phyloP scores from a whole-genome alignment of 257 asterid species.

The Ophiorrhiza pumila region DNA sequence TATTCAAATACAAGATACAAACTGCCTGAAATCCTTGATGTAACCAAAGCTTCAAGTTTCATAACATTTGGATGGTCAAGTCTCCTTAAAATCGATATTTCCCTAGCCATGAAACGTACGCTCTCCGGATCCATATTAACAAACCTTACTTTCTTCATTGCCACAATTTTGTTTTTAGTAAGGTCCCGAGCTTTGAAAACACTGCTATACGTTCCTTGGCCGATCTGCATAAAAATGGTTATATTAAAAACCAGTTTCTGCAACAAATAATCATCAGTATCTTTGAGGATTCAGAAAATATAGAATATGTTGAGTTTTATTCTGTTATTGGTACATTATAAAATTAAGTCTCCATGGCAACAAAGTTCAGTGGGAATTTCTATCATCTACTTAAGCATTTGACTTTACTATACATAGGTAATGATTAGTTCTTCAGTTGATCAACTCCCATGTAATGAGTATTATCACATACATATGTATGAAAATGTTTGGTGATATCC shows the following conservation, averaged over 20 bases:
- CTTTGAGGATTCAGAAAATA: neutral
- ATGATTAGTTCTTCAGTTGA: neutral
- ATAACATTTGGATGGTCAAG: constrained; percentile 89
- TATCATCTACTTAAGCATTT: no score
- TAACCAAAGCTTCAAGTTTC: constrained; percentile 82
- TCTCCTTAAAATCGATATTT: constrained; percentile 64
- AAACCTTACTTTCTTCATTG: constrained; percentile 89
- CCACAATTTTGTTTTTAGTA: constrained; percentile 53
- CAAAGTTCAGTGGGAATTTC: neutral
- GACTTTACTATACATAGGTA: no score
- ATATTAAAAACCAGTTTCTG: neutral
- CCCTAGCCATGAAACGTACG: constrained; percentile 96
- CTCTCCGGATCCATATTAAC: constrained; percentile 93
- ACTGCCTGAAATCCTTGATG: constrained; percentile 70
- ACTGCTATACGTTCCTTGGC: constrained; percentile 95
- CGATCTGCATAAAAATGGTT: constrained; percentile 51
- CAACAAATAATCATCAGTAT: neutral
- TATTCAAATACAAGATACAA: constrained; percentile 88
- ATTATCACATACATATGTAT: neutral
- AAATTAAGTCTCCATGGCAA: neutral
- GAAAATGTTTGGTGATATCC: neutral
- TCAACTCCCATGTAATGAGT: neutral
- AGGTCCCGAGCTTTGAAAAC: constrained; percentile 95
- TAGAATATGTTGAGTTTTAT: neutral
- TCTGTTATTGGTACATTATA: neutral